These are phyloP conservation scores for Backusella circina DNA, from an alignment of 192 early-diverging fungal species.

Conservation along the genomic window DNA sequence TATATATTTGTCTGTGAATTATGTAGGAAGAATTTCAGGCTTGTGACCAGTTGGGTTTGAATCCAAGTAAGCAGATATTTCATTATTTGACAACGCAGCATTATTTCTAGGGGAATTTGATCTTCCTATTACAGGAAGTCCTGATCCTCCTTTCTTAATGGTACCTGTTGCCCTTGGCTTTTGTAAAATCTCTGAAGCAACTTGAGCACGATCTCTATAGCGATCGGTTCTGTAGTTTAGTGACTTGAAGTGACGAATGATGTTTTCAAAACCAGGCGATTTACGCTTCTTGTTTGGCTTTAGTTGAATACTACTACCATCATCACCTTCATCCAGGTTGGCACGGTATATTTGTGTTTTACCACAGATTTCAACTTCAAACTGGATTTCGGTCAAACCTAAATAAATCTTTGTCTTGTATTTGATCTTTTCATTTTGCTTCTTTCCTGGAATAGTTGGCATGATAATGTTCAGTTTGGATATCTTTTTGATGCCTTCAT, in stretches of 20 bases:
- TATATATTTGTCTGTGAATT: too few species aligned
- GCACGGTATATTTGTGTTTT: background rate
- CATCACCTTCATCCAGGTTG: background rate
- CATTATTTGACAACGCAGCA: background rate
- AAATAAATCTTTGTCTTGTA: constrained; percentile 39
- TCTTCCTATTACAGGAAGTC: background rate
- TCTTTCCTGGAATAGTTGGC: constrained; percentile 34
- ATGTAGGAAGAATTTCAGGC: too few species aligned
- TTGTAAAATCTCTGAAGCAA: background rate
- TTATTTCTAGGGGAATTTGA: background rate
- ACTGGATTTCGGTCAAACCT: constrained; percentile 33
- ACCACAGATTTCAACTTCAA: constrained; percentile 21
- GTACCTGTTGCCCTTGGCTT: background rate
- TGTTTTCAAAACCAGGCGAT: background rate
- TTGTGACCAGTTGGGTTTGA: too few species aligned
- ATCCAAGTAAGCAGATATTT: too few species aligned
- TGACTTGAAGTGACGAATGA: background rate
- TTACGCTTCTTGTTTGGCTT: background rate
- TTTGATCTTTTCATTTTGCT: constrained; percentile 34
- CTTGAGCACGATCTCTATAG: background rate
- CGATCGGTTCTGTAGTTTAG: background rate
- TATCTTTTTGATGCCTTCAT: constrained; percentile 33
- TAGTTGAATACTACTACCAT: background rate
- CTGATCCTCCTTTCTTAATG: background rate
- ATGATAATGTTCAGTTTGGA: constrained; percentile 39